Evolutionary conservation across 2,329 filamentous ascomycete genomes (phyloP), one percentile per base, ranked within the genome.

Genomic region (Cyphellophora attinorum): DNA sequence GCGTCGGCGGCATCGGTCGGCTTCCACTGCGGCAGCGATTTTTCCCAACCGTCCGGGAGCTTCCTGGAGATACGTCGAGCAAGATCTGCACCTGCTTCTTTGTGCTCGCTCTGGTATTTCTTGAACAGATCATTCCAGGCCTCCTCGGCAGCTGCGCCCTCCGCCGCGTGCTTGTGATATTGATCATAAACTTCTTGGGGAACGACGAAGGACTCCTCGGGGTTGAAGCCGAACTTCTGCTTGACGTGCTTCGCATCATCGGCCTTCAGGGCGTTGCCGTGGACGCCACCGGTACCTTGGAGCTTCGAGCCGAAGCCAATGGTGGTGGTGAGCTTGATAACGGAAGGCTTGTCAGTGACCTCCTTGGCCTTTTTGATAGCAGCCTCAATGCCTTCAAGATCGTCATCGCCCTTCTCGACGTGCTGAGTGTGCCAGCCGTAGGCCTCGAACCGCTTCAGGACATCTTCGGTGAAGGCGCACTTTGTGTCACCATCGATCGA

Each of bases 271-370:
- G 91, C 82, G 61, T 89, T 86, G 52, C 91, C 91, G 76, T 98
- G 91, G 45, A 98, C 91, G 63, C 85, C 85, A 61, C 85, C 81
- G 51, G 91, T 96, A 56, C 91, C 91, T 72, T 93, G 76, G 54
- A 91, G 77, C 64, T 82, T 76, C 52, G 91, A 96, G 54, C 91
- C 91, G 67, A 81, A 98, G 55, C 91, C 91, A 59, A 98, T 98
- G 62, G 84, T 96, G 59, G 91, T 98, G 60, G 79, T 86, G 53
- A 98, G 78, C 73, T 93, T 88, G 73, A 98, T 95, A 56, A 98
- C 70, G 42, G 88, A 82, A 46, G 91, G 91, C 81, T 96, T 98
- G 74, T 96, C 77, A 64, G 78, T 96, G 65, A 93, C 82, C 48
- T 79, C 70, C 71, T 89, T 79, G 61, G 79, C 82, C 68, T 83